Evolutionary conservation across 768 basidiomycete species (phyloP).

Genomic region (Suillus subluteus): DNA sequence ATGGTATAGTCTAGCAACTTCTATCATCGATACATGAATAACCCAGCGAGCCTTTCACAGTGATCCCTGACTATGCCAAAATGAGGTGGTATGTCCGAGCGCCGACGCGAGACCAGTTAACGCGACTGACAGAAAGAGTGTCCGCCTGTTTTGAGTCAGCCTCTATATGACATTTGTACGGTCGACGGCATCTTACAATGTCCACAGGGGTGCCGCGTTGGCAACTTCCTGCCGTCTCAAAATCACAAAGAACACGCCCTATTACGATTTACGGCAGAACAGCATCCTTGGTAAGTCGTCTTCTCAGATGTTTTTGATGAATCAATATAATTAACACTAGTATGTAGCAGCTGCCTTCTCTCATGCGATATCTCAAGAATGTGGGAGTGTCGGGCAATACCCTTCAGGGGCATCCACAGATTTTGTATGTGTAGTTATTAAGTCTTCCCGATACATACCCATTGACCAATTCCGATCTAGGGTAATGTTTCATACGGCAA

Average conservation of each 20-base stretch:
- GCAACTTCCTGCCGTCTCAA: conserved; percentile 63
- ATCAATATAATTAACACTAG: conserved; percentile 12
- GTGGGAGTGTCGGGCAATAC: conserved; percentile 40
- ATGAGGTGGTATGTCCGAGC: conserved; percentile 78
- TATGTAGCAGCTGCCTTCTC: conserved; percentile 56
- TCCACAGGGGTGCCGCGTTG: conserved; percentile 61
- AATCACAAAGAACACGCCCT: conserved; percentile 43
- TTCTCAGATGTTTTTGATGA: conserved; percentile 5
- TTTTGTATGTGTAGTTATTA: conserved; percentile 56
- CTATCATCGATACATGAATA: conserved; percentile 1
- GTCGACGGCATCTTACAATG: conserved; percentile 15
- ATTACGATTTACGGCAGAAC: conserved; percentile 66
- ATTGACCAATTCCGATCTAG: conserved; percentile 41
- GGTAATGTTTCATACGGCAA: conserved; percentile 74
- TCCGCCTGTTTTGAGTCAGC: conserved; percentile 73
- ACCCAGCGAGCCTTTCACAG: conserved; percentile 39
- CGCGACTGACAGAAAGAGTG: conserved; percentile 58
- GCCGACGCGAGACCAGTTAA: conserved; percentile 60
- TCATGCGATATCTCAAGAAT: conserved; percentile 46
- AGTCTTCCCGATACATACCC: conserved; percentile 1
- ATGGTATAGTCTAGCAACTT: conserved; percentile 50
- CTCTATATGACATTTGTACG: not conserved
- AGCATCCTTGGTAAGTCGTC: conserved; percentile 48
- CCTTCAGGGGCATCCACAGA: conserved; percentile 70
- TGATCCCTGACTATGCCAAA: conserved; percentile 82